Evolutionary conservation across 352 stramenopile species (phyloP), one percentile per base, ranked within the genome.

Genomic region (Achlya hypogyna): DNA sequence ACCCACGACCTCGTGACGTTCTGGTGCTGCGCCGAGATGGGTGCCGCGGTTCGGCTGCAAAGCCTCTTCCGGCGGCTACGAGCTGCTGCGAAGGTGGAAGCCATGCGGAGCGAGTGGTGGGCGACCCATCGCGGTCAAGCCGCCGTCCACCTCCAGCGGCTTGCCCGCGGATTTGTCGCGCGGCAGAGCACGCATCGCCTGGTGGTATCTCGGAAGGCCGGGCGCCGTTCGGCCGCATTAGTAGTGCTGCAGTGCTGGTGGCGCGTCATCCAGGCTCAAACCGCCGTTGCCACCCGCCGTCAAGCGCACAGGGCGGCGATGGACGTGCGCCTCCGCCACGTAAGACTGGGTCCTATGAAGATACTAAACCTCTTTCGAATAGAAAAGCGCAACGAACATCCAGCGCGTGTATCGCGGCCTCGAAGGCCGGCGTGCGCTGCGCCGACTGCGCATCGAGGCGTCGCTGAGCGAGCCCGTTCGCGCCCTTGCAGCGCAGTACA

Each of bases 161-260:
- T 49, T 5, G 42, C 51, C 20, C 60, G 60, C 20, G 60, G 60
- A 12, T 67, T 32, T 34, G 12, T 67, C 16, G 60, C 38, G 2
- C 45, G 60, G 8, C 42, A 40, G 28, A 28, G 8, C 22, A 32
- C 12, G 42, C 42, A 14, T 9, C 28, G 22, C 12, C n/a, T 14
- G 42, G 42, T 28, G 12, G 12, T 5, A 25, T n/a, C 18, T 1
- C n/a, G 27, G 14, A 10, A n/a, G 9, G 14, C n/a, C 5, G 27
- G 10, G 20, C 28, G 31, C n/a, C 4, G 27, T 5, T 4, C 28
- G 2, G 10, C 28, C 23, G 60, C 60, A 9, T 22, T 27, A 12
- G 29, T 67, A 5, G 35, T 23, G 34, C 23, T 67, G 60, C 60
- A 59, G 38, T 67, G 60, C 35, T 67, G 60, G 60, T 32, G 51